Conservation (phyloP, 176 grass and related monocot species). For the Panicum miliaceum region DNA sequence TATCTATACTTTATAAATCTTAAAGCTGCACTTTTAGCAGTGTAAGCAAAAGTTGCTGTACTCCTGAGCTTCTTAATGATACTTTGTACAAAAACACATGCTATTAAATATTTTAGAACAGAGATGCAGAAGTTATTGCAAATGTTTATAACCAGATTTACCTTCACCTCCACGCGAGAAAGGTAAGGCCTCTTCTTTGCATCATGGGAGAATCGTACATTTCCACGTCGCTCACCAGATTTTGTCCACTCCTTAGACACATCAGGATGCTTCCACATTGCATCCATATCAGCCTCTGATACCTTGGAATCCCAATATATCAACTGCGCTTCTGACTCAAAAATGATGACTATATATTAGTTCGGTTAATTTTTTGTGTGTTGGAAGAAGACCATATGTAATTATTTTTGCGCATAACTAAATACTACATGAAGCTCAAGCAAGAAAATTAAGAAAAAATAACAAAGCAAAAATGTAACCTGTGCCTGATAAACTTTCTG, state of each 20-base stretch:
- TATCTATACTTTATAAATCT: background rate
- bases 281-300: conserved; percentile 73
- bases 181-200: conserved; percentile 91
- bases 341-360: conserved; percentile 35
- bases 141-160: conserved; percentile 44
- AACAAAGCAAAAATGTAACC: conserved; percentile 55
- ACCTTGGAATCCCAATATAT: conserved; percentile 89
- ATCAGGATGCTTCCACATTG: conserved; percentile 81
- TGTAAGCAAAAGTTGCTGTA: background rate
- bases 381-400: background rate
- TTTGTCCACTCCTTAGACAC: conserved; percentile 88
- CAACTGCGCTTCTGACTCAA: conserved; percentile 64
- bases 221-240: conserved; percentile 87
- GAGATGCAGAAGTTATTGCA: conserved; percentile 20
- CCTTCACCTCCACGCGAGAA: conserved; percentile 96
- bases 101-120: conserved; percentile 22
- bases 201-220: conserved; percentile 85
- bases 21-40: background rate
- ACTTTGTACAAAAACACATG: conserved; percentile 25
- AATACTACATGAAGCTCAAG: background rate
- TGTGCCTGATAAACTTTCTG: conserved; percentile 47
- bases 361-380: background rate
- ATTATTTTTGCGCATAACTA: conserved; percentile 22
- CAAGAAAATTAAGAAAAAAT: conserved; percentile 17
- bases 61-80: background rate